phyloP scores from a whole-genome alignment of 2,329 filamentous ascomycete species.

The Furcasterigmium sp. region DNA sequence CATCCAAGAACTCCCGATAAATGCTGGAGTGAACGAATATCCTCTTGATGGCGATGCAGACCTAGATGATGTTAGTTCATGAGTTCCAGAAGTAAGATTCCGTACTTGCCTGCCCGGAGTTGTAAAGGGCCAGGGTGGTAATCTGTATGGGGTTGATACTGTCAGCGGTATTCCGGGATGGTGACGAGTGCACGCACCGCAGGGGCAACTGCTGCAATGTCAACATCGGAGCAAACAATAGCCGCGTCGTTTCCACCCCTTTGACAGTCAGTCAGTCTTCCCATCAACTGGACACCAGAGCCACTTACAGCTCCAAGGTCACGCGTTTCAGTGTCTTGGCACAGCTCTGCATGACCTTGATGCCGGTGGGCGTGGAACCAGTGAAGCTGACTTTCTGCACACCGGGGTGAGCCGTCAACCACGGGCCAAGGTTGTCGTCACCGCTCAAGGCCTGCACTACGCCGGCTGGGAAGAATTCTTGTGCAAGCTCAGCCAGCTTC shows the following conservation, averaged over 20 bases:
- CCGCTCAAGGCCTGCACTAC: constrained; percentile 58
- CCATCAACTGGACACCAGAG: constrained; percentile 6
- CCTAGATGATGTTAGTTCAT: too few species aligned
- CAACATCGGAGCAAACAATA: constrained; percentile 53
- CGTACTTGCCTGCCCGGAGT: constrained; percentile 1
- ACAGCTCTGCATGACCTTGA: constrained; percentile 51
- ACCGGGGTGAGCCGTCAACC: constrained; percentile 52
- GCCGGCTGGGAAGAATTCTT: constrained; percentile 54
- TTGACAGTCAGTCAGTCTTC: not conserved
- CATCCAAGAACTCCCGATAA: constrained; percentile 27
- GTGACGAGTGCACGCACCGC: constrained; percentile 26
- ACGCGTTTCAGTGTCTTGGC: constrained; percentile 54
- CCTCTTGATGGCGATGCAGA: constrained; percentile 47
- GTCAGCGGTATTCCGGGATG: too few species aligned
- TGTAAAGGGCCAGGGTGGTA: constrained; percentile 2
- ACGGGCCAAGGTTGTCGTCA: constrained; percentile 54
- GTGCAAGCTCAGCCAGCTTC: constrained; percentile 55
- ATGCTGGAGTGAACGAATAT: constrained; percentile 50
- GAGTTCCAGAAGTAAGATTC: too few species aligned
- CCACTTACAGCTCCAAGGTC: constrained; percentile 50
- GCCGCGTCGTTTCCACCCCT: constrained; percentile 53
- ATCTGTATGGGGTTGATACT: not conserved
- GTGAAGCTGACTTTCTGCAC: constrained; percentile 61
- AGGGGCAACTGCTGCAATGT: constrained; percentile 28
- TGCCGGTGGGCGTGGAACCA: constrained; percentile 54